These are phyloP conservation scores for Plenodomus tracheiphilus DNA, from an alignment of 2,329 filamentous ascomycete species.

Conservation along the genomic window DNA sequence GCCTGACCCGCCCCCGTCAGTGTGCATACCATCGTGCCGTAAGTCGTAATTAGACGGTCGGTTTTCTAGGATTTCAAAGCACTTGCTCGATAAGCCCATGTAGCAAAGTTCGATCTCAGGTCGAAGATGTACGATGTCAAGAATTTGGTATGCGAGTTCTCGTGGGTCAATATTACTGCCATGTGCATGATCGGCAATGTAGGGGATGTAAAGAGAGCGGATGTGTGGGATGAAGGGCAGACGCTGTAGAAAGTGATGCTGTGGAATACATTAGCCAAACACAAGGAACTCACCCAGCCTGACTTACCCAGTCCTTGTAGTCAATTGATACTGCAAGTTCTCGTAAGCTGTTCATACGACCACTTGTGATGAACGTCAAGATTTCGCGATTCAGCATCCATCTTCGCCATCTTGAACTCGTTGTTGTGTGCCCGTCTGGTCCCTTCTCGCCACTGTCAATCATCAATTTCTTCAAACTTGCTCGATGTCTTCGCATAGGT, in stretches of 20 bases:
- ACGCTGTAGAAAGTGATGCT: constrained; percentile 79
- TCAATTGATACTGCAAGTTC: constrained; percentile 75
- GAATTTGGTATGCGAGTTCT: constrained; percentile 74
- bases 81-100: constrained; percentile 74
- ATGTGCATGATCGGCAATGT: constrained; percentile 66
- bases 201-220: constrained; percentile 70
- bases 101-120: constrained; percentile 79
- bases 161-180: constrained; percentile 60
- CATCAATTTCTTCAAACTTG: constrained; percentile 72
- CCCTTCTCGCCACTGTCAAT: constrained; percentile 69
- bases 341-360: constrained; percentile 70
- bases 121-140: constrained; percentile 76
- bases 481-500: constrained; percentile 69
- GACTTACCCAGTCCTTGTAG: constrained; percentile 75
- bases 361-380: constrained; percentile 73
- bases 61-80: constrained; percentile 78
- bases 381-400: constrained; percentile 75
- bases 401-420: constrained; percentile 59
- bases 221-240: constrained; percentile 72
- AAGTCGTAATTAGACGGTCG: constrained; percentile 51
- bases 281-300: background rate
- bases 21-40: constrained; percentile 35
- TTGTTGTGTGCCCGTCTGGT: constrained; percentile 45
- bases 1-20: constrained; percentile 23
- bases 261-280: constrained; percentile 11